Evolutionary conservation across 192 early-diverging fungal species (phyloP), one percentile per base, ranked within the genome.

Genomic region (Kappamyces sp.): DNA sequence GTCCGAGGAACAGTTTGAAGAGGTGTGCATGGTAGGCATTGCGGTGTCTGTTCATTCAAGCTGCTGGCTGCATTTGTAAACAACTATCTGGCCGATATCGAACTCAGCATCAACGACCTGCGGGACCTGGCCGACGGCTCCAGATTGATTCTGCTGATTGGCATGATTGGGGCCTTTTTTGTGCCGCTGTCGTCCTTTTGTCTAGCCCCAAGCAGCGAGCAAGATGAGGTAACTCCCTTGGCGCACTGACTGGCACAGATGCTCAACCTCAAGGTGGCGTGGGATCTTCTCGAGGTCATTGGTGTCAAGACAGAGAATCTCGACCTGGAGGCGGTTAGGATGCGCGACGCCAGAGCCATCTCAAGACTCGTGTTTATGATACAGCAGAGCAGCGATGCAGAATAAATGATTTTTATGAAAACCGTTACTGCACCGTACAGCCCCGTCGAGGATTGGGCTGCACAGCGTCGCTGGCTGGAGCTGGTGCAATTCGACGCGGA

Each of bases 111-210:
- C 39, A 51, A 66, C 49, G 62, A 46, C 12, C 45, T 71, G 40
- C 5, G 34, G 9, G 65, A 66, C 31, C 35, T 71, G 5, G n/a
- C 33, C 11, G 60, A 63, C 34, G 53, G 63, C 22, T 48, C 41
- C 9, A 49, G 62, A 30, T 48, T 72, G 46, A 57, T 72, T 14
- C 8, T 72, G 1, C 47, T 72, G 35, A 64, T 72, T 54, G 70
- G 70, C 4, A 60, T 55, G 4, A 41, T 72, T 6, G 70, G 62
- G 2, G 45, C 60, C 40, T 65, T 72, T 35, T 72, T 67, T 59
- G 66, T 72, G 14, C 70, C 70, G 31, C 11, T 72, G 45, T 34
- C 57, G 33, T 49, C 34, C 14, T 68, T 63, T 38, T 11, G 32
- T 4, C 38, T 68, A 14, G 60, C 22, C 11, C 66, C 66, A n/a